Conservation (phyloP, 208 protist genomes). For the Tritrichomonas foetus region DNA sequence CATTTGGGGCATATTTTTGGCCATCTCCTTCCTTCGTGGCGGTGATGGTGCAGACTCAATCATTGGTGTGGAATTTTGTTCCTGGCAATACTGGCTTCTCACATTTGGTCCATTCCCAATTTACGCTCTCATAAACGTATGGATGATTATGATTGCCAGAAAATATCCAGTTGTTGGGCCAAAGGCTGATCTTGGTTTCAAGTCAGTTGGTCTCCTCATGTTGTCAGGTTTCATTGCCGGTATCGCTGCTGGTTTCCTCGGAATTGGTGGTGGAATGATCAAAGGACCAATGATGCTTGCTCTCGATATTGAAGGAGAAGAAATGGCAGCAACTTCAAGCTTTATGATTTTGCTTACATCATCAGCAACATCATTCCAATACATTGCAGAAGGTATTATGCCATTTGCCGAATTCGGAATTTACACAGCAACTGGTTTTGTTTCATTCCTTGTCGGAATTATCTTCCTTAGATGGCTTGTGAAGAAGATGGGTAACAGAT, state of each 20-base stretch:
- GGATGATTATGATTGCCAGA: not conserved
- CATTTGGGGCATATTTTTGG: not conserved
- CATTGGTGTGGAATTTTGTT: conserved; percentile 6
- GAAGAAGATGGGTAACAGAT: not conserved
- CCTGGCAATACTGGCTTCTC: not conserved
- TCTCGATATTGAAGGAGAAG: conserved; percentile 39
- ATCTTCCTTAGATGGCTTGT: not conserved
- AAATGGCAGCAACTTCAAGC: conserved; percentile 45
- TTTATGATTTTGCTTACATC: conserved; percentile 35
- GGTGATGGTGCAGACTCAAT: conserved; percentile 18
- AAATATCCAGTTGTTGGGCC: conserved; percentile 11
- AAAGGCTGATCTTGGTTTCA: not conserved
- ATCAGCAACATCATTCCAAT: not conserved
- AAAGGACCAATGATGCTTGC: conserved; percentile 44
- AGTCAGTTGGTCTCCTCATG: not conserved
- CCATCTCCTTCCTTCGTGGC: conserved; percentile 22
- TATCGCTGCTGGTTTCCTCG: conserved; percentile 1
- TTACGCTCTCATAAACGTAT: not conserved
- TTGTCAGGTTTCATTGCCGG: conserved; percentile 15
- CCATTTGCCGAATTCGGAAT: not conserved
- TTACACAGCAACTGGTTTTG: not conserved
- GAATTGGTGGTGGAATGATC: conserved; percentile 43
- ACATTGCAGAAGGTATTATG: not conserved
- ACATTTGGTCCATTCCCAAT: conserved; percentile 38
- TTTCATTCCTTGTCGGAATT: conserved; percentile 18